A percentile compares a stretch with the other conserved stretches of the same genome.
Conservation (phyloP, 148 eudicot species). For the Drosera capensis region DNA sequence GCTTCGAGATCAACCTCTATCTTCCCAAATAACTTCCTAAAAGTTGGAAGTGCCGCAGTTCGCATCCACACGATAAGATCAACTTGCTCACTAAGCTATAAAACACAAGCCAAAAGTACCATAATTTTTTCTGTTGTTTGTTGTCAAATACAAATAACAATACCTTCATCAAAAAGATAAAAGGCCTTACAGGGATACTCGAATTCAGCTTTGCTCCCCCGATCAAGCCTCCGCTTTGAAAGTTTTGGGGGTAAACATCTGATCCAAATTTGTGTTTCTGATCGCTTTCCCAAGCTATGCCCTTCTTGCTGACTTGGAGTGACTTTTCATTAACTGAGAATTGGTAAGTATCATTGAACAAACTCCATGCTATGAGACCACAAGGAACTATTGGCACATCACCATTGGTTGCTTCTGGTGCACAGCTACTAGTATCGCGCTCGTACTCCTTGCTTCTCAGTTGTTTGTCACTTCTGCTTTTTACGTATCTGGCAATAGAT, state of each 20-base stretch:
- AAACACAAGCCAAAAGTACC: not conserved
- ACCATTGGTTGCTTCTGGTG: constrained; percentile 3
- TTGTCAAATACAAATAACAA: not conserved
- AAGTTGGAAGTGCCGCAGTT: constrained; percentile 75
- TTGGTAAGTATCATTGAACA: constrained; percentile 71
- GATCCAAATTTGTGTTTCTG: constrained; percentile 51
- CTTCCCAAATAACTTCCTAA: constrained; percentile 79
- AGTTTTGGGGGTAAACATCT: constrained; percentile 64
- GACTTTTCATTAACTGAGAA: constrained; percentile 21
- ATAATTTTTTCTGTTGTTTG: not conserved
- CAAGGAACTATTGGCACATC: constrained; percentile 57
- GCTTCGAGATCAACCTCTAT: constrained; percentile 57
- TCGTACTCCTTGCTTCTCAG: constrained; percentile 2
- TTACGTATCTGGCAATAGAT: constrained; percentile 12
- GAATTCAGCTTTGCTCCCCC: constrained; percentile 70
- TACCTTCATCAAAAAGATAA: not conserved
- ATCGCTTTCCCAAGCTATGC: constrained; percentile 83
- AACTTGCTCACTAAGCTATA: constrained; percentile 71
- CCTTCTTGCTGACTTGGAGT: constrained; percentile 38
- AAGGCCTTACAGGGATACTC: constrained; percentile 46
- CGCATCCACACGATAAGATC: constrained; percentile 97
- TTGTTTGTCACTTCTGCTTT: constrained; percentile 13
- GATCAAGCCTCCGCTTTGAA: constrained; percentile 36
- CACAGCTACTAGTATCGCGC: not conserved
- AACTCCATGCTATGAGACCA: constrained; percentile 92